A percentile compares a stretch with the other conserved stretches of the same genome.
phyloP scores from a whole-genome alignment of 2,329 filamentous ascomycete species.

The Emergomyces africanus region DNA sequence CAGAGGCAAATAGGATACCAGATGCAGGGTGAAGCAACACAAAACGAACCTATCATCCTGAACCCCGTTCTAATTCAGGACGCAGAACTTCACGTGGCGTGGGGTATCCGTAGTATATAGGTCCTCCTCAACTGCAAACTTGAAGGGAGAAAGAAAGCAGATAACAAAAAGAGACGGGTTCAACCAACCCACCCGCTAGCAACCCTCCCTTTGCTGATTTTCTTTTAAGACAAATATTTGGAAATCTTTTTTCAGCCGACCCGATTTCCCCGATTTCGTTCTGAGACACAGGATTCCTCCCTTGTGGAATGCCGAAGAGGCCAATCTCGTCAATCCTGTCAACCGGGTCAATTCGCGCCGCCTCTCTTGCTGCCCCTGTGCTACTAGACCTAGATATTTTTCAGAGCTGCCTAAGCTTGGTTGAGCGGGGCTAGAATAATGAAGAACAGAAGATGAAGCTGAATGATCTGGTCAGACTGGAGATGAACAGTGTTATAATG shows the following conservation, averaged over 20 bases:
- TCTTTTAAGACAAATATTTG: too few relatives aligned
- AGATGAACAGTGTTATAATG: too few relatives aligned
- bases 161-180: not conserved
- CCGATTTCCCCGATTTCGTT: too few relatives aligned
- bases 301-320: too few relatives aligned
- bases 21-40: not conserved
- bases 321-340: not conserved
- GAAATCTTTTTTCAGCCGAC: too few relatives aligned
- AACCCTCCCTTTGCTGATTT: not conserved
- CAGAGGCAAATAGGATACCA: not conserved
- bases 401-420: not conserved
- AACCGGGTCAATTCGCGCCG: not conserved
- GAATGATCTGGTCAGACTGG: too few relatives aligned
- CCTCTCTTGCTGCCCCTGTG: not conserved
- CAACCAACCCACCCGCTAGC: not conserved
- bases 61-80: not conserved
- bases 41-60: conserved; percentile 1
- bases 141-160: not conserved
- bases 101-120: not conserved
- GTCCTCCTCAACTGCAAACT: not conserved
- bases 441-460: not conserved
- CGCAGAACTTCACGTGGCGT: not conserved
- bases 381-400: not conserved
- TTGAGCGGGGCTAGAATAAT: not conserved
- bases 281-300: too few relatives aligned